A percentile compares a stretch with the other conserved stretches of the same genome.
phyloP scores from a whole-genome alignment of 495 filamentous ascomycete species.

The Cercophora sp. region DNA sequence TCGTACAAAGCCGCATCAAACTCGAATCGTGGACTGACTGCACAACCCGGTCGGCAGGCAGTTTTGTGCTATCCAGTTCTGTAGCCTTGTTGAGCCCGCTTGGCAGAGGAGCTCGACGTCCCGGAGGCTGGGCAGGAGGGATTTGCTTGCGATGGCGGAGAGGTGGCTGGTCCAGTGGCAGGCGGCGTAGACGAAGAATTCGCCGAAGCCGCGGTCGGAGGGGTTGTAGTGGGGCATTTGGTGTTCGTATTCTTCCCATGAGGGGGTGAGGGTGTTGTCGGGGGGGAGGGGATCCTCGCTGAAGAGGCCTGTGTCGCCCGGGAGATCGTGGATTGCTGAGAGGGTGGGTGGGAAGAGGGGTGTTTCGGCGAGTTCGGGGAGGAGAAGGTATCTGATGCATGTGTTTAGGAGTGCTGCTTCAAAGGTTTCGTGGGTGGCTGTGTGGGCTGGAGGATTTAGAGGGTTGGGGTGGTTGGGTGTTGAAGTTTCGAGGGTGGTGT shows the following conservation, averaged over 20 bases:
- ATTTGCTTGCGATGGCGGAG: background rate
- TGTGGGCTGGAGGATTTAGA: background rate
- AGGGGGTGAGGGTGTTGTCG: background rate
- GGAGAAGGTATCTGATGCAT: conserved; percentile 1
- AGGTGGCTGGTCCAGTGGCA: conserved; percentile 11
- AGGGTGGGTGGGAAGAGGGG: background rate
- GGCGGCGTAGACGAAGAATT: conserved; percentile 8
- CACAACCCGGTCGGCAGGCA: conserved; percentile 13
- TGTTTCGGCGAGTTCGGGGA: background rate
- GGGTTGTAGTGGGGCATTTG: background rate
- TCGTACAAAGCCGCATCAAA: conserved; percentile 7
- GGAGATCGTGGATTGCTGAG: background rate
- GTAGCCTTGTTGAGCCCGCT: conserved; percentile 8
- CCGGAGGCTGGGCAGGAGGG: background rate
- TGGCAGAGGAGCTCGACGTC: conserved; percentile 10
- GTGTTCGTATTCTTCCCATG: background rate
- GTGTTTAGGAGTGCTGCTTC: background rate
- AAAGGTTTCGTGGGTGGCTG: background rate
- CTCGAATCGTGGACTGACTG: conserved; percentile 4
- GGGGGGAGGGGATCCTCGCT: background rate
- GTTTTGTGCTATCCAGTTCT: conserved; percentile 16
- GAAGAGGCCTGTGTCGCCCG: background rate
- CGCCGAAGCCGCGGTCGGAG: background rate
- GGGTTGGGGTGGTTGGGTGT: background rate
- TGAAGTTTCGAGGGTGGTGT: background rate